Evolutionary conservation across 352 stramenopile genomes (phyloP), one percentile per base, ranked within the genome.

Genomic region (Phytopythium litorale): DNA sequence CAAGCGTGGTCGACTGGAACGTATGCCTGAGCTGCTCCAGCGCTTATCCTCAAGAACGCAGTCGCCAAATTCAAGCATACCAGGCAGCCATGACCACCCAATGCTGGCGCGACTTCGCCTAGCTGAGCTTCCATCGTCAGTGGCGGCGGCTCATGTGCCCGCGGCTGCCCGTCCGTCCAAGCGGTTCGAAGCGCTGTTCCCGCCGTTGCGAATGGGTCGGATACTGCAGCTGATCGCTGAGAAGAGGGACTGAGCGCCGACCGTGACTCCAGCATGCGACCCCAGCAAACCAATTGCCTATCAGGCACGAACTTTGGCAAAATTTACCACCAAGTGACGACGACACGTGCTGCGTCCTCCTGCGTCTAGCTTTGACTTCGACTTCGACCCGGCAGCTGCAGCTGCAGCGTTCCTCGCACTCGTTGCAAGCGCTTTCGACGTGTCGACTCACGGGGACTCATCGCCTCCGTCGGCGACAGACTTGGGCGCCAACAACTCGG

Each of bases 111-210:
- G 15, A 45, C n/a, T 37, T 42, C 11, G 53, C 19, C 1, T 1
- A 23, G 48, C 0, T 15, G 28, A 37, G 13, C 7, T 5, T 19
- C 13, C 48, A 21, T 54, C 48, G 6, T 23, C 48, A 54, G 1
- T 25, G 9, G 28, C 16, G 18, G 37, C 12, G 13, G 13, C 16
- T 18, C 28, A 2, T n/a, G 13, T 7, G 13, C 1, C 23, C 15
- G 9, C 48, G 48, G 3, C 52, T 43, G 54, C 61, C 25, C 73
- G 69, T 23, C 58, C 48, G 53, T 85, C 73, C 66, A 82, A 79
- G 54, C 66, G 60, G 16, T 81, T 78, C 46, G 75, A 79, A 33
- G 66, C 64, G 30, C 65, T 85, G 18, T 79, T 81, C 43, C 76
- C 76, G 18, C 62, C 73, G 15, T 56, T 85, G 33, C 63, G 72